Base-by-base conservation (phyloP, 306 rosid genomes). In the Oxytropis ochrocephala region DNA sequence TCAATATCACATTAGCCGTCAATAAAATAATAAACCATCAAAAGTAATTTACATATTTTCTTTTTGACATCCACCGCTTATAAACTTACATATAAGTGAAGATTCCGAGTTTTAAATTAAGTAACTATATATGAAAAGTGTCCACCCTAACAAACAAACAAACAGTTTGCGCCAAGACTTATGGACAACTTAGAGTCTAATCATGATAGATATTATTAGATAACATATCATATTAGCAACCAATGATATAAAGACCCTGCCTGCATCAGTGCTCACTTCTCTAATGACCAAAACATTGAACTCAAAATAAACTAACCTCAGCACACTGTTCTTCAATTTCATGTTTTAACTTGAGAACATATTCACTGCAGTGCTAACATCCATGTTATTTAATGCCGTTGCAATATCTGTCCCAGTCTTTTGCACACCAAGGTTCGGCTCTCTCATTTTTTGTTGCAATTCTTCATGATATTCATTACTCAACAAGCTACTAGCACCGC, bases 311-410 rank as follows among this genome's bases (percentile, higher is more conserved):
- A 21, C 27, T 29, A 51, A 94, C 97, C 97, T 88, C 97, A 14
- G 89, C 80, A 79, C 96, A 91, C 59, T 87, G 97, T 83, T 94
- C 98, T 79, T 94, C 98, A 46, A 94, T 88, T 76, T 85, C 96
- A 16, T 94, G 92, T 71, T 87, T 91, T 30, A 94, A 90, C 82
- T 94, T 94, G 71, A 90, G 80, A 64, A 91, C 95, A 74, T 90
- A 94, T 70, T 90, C 98, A 35, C 97, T 56, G 47, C n/a, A n/a
- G n/a, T n/a, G n/a, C 98, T 94, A 50, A 94, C 85, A 59, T 94
- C 97, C 84, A 91, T 84, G 67, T 94, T 91, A 80, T 94, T 94
- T 75, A 94, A 84, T 75, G 91, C 92, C 0, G 95, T 85, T 67
- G 97, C 90, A 67, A 94, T 82, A 84, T 94, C 97, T 7, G 88